Conservation (phyloP, 305 asterid species). For the Galium porrigens region DNA sequence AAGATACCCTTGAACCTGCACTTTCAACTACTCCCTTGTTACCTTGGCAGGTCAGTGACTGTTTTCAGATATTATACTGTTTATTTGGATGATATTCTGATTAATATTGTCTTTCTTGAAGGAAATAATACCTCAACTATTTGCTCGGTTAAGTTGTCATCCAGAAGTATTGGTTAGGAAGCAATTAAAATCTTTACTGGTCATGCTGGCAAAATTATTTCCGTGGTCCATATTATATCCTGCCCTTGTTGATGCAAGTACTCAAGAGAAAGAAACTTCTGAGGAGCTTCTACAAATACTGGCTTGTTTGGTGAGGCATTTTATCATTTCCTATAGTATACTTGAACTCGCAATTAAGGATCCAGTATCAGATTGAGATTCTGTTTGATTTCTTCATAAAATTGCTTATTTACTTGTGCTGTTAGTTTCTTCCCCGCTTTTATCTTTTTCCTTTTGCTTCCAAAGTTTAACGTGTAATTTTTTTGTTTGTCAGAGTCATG, state of each 20-base stretch:
- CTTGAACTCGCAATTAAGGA: background rate
- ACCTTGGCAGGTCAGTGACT: constrained; percentile 84
- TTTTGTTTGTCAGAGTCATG: background rate
- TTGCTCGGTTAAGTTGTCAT: constrained; percentile 92
- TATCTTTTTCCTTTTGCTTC: background rate
- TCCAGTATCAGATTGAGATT: background rate
- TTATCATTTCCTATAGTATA: background rate
- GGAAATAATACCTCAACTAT: constrained; percentile 92
- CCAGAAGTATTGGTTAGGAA: constrained; percentile 75
- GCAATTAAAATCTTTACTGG: constrained; percentile 67
- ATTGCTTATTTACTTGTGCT: background rate
- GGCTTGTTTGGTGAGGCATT: constrained; percentile 58
- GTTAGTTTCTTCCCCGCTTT: background rate
- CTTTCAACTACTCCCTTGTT: constrained; percentile 75
- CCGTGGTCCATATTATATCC: constrained; percentile 96
- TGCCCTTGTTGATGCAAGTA: constrained; percentile 85
- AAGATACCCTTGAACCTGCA: constrained; percentile 69
- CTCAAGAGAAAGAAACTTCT: constrained; percentile 67
- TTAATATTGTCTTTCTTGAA: constrained; percentile 30
- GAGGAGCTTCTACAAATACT: constrained; percentile 83
- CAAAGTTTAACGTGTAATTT: background rate
- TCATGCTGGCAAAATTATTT: constrained; percentile 78
- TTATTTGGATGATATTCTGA: constrained; percentile 26
- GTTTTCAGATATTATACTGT: constrained; percentile 16
- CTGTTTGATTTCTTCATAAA: background rate